Evolutionary conservation across 257 asterid genomes (phyloP), one percentile per base, ranked within the genome.

Genomic region (Ligustrum vulgare): DNA sequence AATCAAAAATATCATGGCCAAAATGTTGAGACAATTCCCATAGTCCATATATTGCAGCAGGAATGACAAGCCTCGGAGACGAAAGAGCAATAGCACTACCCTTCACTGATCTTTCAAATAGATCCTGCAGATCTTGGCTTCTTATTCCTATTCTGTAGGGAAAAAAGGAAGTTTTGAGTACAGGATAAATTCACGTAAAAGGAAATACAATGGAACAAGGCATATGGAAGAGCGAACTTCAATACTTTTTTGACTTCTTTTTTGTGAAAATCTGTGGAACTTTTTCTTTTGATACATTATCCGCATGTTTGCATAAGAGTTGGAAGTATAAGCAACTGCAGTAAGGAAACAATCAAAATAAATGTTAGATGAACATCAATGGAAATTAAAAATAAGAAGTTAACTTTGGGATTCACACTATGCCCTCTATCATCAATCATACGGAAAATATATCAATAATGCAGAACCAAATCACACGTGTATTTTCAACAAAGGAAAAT

Each of bases 31-130:
- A 87, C 72, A 95, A 75, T 87, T 91, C 97, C 99, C 99, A 95
- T 33, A 95, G 75, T 79, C 91, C 97, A 72, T 91, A 95, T 80
- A 95, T 90, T 74, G 87, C 93, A 10, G 90, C 98, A 72, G 99
- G 99, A 77, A 95, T 54, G 67, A 87, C 94, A 75, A 95, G 97
- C 89, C 99, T 87, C 4, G 99, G 97, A 75, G 99, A 95, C 72
- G 98, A 95, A 76, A 95, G 96, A 74, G 98, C 98, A 73, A 95
- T 69, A 71, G 92, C 77, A 68, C 88, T 77, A 72, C 99, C 98
- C 88, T 84, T 91, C 5, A 89, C 65, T 33, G 93, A 49, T 82
- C 67, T 95, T 85, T 89, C 96, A 73, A 95, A 78, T 8, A 73
- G 11, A 72, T 92, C 97, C 78, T 87, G 83, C 77, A 93, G 82